Base-by-base conservation (phyloP, 805 yeast species). In the Starmerella bombi region DNA sequence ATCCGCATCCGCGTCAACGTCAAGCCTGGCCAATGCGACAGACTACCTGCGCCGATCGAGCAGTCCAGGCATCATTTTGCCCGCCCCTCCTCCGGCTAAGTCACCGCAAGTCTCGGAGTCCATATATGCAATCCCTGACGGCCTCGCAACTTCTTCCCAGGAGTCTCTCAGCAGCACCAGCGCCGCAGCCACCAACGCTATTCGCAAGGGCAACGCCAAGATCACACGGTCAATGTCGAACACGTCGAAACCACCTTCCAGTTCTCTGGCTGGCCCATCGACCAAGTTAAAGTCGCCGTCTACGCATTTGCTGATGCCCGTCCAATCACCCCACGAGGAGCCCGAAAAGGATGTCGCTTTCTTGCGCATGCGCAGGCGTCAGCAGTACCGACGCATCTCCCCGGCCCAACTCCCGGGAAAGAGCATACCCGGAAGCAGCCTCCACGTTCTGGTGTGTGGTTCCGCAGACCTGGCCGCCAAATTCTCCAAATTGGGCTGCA, bases 401-500 rank as follows among this genome's bases (percentile, higher is more conserved):
- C 22, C 27, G 12, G 12, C 27, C 7, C 27, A 7, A 12, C 14
- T 28, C 14, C n/a, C 17, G 14, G n/a, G 17, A 10, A 28, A 32
- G n/a, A 8, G 9, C 36, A 37, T 12, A 12, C 10, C 37, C 28
- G 20, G 44, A 18, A 7, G 23, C n/a, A n/a, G 27, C 8, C 10
- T 7, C n/a, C 61, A 82, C 56, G 76, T 85, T 4, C 63, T 88
- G 34, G 64, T 84, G 12, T 85, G 95, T 59, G 94, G 82, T 50
- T 62, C 93, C 36, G 81, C 72, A 52, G 67, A 82, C 12, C 69
- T 78, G 21, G 70, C 74, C 32, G 72, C 69, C 43, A 67, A 77
- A 46, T 63, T 88, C 43, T 82, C 74, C 44, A 66, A 69, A 38
- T 55, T 76, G 19, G 93, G 93, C 1, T 84, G 94, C 61, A 74